Evolutionary conservation across 768 basidiomycete species (phyloP).

Genomic region (Trametes cubensis): DNA sequence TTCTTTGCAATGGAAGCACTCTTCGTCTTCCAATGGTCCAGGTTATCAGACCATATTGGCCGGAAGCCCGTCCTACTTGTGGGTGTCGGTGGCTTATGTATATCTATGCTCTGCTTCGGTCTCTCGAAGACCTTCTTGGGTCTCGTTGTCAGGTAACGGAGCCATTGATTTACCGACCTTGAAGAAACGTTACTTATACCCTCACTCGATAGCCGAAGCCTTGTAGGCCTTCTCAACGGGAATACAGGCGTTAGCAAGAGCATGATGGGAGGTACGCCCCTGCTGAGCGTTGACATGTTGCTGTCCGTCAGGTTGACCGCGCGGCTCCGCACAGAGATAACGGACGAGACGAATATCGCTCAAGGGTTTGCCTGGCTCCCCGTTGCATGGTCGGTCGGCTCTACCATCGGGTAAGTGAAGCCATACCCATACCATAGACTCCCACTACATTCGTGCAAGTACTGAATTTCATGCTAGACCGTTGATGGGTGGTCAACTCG

Average conservation of each 20-base stretch:
- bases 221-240: slow-evolving; percentile 71
- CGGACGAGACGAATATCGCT: slow-evolving; percentile 41
- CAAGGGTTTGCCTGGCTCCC: slow-evolving; percentile 37
- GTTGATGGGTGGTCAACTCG: slow-evolving; percentile 37
- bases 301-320: not conserved
- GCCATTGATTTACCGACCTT: too few species aligned
- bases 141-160: slow-evolving; percentile 33
- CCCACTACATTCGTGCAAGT: not conserved
- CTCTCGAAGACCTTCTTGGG: slow-evolving; percentile 38
- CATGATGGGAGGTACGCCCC: slow-evolving; percentile 47
- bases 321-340: slow-evolving; percentile 30
- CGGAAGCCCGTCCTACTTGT: slow-evolving; percentile 52
- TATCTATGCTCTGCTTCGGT: slow-evolving; percentile 41
- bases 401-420: slow-evolving; percentile 35
- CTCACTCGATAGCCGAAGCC: slow-evolving; percentile 53
- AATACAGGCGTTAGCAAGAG: slow-evolving; percentile 77
- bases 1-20: slow-evolving; percentile 51
- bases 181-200: not conserved
- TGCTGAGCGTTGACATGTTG: not conserved
- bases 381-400: slow-evolving; percentile 36
- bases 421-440: not conserved
- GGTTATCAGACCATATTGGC: slow-evolving; percentile 50
- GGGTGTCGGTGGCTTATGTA: slow-evolving; percentile 35
- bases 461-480: slow-evolving; percentile 27
- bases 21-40: slow-evolving; percentile 51